Conservation (phyloP, 305 asterid species). For the Lippia alba region DNA sequence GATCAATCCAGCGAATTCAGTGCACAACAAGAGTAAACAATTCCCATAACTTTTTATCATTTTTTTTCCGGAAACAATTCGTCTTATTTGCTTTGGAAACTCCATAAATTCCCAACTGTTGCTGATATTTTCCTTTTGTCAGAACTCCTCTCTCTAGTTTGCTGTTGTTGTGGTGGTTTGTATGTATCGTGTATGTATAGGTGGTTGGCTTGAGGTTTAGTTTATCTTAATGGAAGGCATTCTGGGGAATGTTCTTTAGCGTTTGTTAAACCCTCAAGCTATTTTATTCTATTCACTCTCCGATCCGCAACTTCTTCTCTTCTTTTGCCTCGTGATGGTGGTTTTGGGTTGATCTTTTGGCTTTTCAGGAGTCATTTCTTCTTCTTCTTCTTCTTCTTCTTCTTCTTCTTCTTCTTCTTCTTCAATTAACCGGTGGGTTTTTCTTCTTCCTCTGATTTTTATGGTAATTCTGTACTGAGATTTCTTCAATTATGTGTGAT, state of each 20-base stretch:
- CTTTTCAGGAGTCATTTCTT: constrained; percentile 3
- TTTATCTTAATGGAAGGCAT: constrained; percentile 22
- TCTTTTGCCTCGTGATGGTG: not conserved
- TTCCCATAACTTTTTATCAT: not conserved
- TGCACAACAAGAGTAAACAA: not conserved
- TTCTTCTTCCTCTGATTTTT: not conserved
- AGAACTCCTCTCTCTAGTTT: not conserved
- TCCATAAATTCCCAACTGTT: constrained; percentile 12
- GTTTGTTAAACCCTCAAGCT: constrained; percentile 42
- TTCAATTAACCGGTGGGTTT: constrained; percentile 35
- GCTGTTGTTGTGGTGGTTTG: constrained; percentile 11
- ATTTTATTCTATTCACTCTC: constrained; percentile 48
- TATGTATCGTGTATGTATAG: constrained; percentile 38
- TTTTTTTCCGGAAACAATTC: not conserved
- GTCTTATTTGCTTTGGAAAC: not conserved
- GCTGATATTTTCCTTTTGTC: constrained; percentile 28
- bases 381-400: constrained; percentile 9
- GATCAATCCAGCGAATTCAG: constrained; percentile 24
- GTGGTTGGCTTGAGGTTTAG: constrained; percentile 39
- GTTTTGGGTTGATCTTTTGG: constrained; percentile 1
- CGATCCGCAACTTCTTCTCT: constrained; percentile 39
- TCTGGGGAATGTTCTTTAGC: constrained; percentile 45
- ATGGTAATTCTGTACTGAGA: constrained; percentile 13
- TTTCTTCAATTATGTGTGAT: constrained; percentile 17
- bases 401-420: not conserved